Evolutionary conservation across 441 rosid genomes (phyloP).

Genomic region (Pelargonium exstipulatum): DNA sequence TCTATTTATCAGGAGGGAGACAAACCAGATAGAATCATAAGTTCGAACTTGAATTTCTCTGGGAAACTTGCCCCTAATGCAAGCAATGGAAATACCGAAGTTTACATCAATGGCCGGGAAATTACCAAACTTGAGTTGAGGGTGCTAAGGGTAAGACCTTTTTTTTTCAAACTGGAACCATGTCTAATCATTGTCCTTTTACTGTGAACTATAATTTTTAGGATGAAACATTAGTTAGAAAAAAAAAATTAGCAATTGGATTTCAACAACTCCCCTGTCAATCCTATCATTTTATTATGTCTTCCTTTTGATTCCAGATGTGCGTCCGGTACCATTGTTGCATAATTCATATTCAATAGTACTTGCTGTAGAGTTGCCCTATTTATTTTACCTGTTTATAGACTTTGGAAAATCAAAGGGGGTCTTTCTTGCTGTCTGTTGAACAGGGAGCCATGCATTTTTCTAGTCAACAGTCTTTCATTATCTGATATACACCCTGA

Average conservation of each 20-base stretch:
- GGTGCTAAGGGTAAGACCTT: conserved; percentile 57
- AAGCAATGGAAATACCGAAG: conserved; percentile 86
- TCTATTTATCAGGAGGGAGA: conserved; percentile 76
- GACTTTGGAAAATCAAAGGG: neutral
- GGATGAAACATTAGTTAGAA: too few relatives aligned
- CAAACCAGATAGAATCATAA: conserved; percentile 72
- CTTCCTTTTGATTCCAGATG: neutral
- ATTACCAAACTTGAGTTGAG: conserved; percentile 83
- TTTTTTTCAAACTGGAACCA: neutral
- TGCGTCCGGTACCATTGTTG: neutral
- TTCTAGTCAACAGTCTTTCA: neutral
- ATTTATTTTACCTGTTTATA: neutral
- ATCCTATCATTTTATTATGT: neutral
- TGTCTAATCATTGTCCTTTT: neutral
- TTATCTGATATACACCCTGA: neutral
- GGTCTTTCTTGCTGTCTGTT: neutral
- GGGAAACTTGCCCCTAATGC: conserved; percentile 75
- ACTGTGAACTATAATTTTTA: neutral
- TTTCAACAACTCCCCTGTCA: neutral
- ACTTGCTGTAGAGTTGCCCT: neutral
- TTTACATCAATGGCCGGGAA: conserved; percentile 88
- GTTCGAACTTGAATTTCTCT: conserved; percentile 72
- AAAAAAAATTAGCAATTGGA: neutral
- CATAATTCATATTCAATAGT: neutral
- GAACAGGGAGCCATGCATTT: neutral